Evolutionary conservation across 176 grass and related monocot genomes (phyloP).

Genomic region (Bonia amplexicaulis): DNA sequence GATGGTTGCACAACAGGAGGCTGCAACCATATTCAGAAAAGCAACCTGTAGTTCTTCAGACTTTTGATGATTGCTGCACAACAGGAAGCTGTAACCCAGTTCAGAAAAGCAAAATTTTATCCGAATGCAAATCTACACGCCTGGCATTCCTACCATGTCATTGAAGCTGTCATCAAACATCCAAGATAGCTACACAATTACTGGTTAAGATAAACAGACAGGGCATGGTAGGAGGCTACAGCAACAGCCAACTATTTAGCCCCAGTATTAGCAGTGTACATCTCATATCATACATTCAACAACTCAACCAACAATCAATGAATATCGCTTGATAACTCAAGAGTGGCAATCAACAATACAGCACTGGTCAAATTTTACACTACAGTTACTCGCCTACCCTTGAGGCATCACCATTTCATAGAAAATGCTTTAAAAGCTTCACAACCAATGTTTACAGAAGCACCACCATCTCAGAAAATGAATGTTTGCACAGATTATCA

Average conservation of each 20-base stretch:
- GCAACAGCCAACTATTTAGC: not conserved
- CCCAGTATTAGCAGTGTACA: not conserved
- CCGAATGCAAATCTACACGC: not conserved
- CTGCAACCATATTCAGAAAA: not conserved
- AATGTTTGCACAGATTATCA: not conserved
- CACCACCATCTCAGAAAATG: constrained; percentile 2
- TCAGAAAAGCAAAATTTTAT: not conserved
- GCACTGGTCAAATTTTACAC: not conserved
- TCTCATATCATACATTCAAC: not conserved
- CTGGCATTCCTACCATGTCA: not conserved
- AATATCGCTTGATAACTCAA: not conserved
- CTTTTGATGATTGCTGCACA: not conserved
- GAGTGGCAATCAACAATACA: not conserved
- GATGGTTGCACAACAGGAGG: not conserved
- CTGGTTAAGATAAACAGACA: not conserved
- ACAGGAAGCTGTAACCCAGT: not conserved
- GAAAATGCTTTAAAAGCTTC: not conserved
- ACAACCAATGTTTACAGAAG: constrained; percentile 2
- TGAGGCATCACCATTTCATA: not conserved
- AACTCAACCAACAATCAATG: not conserved
- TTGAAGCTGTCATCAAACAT: not conserved
- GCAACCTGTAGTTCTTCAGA: not conserved
- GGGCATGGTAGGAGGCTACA: not conserved
- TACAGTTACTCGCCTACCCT: constrained; percentile 5
- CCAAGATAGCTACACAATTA: not conserved